phyloP scores from a whole-genome alignment of 805 yeast species.

The Candida maltosa region DNA sequence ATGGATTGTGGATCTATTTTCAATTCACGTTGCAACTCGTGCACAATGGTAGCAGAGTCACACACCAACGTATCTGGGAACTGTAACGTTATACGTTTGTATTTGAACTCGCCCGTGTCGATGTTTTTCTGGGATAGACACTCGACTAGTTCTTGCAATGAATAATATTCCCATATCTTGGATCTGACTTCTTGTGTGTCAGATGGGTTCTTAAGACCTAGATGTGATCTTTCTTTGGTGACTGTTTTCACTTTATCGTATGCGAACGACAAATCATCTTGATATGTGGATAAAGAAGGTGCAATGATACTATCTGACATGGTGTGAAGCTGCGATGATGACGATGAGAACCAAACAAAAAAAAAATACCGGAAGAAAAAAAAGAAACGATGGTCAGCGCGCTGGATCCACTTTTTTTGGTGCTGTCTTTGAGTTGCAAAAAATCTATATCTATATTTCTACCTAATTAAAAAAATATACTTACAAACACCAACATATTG shows the following conservation, averaged over 20 bases:
- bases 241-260: slow-evolving; percentile 40
- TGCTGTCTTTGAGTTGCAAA: too few relatives aligned
- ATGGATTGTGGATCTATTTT: slow-evolving; percentile 7
- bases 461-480: too few relatives aligned
- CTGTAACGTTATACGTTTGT: slow-evolving; percentile 69
- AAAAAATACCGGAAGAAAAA: too few relatives aligned
- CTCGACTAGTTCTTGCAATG: slow-evolving; percentile 44
- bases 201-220: slow-evolving; percentile 13
- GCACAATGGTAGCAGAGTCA: slow-evolving; percentile 73
- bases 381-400: too few relatives aligned
- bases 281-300: slow-evolving; percentile 72
- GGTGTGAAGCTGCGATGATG: not conserved
- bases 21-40: slow-evolving; percentile 44
- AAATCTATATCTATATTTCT: too few relatives aligned
- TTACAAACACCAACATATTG: too few relatives aligned
- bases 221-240: slow-evolving; percentile 20
- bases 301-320: slow-evolving; percentile 33
- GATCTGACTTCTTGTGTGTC: slow-evolving; percentile 22
- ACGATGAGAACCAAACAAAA: not conserved
- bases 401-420: too few relatives aligned
- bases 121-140: slow-evolving; percentile 32
- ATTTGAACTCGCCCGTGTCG: slow-evolving; percentile 23
- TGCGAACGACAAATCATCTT: slow-evolving; percentile 55
- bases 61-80: slow-evolving; percentile 80
- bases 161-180: slow-evolving; percentile 50